Evolutionary conservation across 2,329 filamentous ascomycete genomes (phyloP), one percentile per base, ranked within the genome.

Genomic region (Xylariales sp.): DNA sequence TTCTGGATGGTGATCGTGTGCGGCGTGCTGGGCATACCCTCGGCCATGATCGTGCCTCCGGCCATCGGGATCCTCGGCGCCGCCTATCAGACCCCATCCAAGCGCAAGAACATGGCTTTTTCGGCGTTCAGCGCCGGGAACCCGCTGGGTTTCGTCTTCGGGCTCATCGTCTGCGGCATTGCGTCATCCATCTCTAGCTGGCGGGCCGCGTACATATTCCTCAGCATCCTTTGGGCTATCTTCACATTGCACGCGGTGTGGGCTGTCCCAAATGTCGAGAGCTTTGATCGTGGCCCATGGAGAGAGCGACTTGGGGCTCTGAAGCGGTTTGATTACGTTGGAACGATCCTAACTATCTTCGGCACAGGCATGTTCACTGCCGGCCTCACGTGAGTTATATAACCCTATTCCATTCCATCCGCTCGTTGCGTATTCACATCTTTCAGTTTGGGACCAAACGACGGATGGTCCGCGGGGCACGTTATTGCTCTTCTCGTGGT

Each of bases 321-420:
- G 28, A 76, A 71, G 52, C 68, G 63, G 27, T 76, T 85, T 49
- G 81, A 85, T 57, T 55, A 77, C 6, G 56, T 82, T 0, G 81
- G 81, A 0, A 80, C 77, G 0, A 50, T 70, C 1, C 56, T 84
- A 42, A 78, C 80, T 4, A 69, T 85, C 23, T 65, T 74, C n/a
- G 81, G 81, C 0, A 79, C 83, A 41, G 80, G 77, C 4, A 69
- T 81, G 65, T 76, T 84, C 51, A 80, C 77, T 12, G 76, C 76
- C 16, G 74, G 74, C 2, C 61, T 84, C 41, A 80, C 69, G 67
- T 76, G 54, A 55, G 69, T 64, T 35, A 14, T 18, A 29, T 39
- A n/a, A 13, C 25, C 10, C 38, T 35, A 35, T 52, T 32, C 48
- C 50, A 23, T 44, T 20, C 32, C 4, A 36, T 30, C 17, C n/a